Conservation (phyloP, 139 green algal genomes). For the Chlamydomonas applanata region DNA sequence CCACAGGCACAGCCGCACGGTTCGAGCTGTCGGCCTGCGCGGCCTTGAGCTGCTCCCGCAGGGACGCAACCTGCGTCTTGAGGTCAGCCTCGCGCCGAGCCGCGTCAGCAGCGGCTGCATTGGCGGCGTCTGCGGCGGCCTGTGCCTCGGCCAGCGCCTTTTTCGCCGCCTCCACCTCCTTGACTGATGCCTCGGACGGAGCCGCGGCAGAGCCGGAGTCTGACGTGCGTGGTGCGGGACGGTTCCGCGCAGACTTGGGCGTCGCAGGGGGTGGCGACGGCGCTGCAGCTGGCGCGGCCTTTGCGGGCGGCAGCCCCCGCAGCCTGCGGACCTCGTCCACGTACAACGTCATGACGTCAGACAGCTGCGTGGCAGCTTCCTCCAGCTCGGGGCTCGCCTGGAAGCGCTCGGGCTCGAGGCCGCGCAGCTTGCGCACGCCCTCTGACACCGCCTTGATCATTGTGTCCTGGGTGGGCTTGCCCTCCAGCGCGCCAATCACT, state of each 20-base stretch:
- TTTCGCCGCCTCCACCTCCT: no score
- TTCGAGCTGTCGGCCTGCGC: neutral
- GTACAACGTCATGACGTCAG: conserved; percentile 13
- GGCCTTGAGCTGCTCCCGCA: neutral
- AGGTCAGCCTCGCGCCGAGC: neutral
- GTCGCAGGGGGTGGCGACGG: neutral
- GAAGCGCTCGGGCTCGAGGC: neutral
- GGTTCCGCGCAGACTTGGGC: neutral
- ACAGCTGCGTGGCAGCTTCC: conserved; percentile 7
- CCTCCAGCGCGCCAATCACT: no score
- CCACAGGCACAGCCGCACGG: no score
- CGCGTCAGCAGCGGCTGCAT: neutral
- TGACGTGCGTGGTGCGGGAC: no score
- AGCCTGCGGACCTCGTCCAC: conserved; percentile 8
- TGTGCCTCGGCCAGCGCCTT: no score
- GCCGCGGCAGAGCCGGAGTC: no score
- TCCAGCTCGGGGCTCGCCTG: conserved; percentile 1
- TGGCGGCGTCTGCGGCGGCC: no score
- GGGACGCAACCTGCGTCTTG: neutral
- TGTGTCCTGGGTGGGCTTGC: no score
- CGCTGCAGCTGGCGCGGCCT: neutral
- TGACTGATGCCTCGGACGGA: no score
- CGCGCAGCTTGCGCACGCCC: conserved; percentile 12
- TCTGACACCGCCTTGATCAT: no score
- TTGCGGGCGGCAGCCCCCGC: neutral